Conservation (phyloP, 768 basidiomycete species). For the Mycena haematopus region DNA sequence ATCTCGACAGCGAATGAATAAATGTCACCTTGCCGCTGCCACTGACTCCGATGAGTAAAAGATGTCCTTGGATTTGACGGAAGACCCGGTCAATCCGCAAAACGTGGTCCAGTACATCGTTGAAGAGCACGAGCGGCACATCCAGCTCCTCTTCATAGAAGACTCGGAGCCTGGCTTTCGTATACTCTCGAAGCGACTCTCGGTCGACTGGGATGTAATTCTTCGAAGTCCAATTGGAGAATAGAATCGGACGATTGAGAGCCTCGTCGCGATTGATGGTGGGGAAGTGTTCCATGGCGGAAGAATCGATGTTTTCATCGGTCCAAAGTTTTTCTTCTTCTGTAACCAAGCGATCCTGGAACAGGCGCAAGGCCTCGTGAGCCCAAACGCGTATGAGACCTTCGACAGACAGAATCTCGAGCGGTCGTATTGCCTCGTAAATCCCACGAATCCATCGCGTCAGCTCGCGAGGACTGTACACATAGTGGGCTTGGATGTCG, state of each 20-base stretch:
- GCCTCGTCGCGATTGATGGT: conserved; percentile 90
- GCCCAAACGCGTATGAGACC: conserved; percentile 98
- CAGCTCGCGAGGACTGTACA: conserved; percentile 98
- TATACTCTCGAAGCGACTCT: conserved; percentile 92
- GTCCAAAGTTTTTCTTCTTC: conserved; percentile 96
- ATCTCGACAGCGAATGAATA: conserved; percentile 10
- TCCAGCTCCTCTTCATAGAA: conserved; percentile 99
- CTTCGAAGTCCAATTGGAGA: conserved; percentile 99
- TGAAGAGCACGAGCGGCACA: conserved; percentile 96
- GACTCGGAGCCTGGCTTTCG: conserved; percentile 94
- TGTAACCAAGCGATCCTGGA: conserved; percentile 95
- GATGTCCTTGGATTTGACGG: conserved; percentile 96
- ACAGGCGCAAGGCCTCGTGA: conserved; percentile 94
- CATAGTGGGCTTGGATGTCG: conserved; percentile 97
- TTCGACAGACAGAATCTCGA: conserved; percentile 93
- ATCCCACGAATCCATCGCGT: conserved; percentile 98
- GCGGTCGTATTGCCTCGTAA: conserved; percentile 93
- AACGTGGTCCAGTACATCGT: conserved; percentile 98
- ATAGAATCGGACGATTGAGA: conserved; percentile 87
- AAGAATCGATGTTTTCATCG: conserved; percentile 86
- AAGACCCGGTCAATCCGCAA: conserved; percentile 98
- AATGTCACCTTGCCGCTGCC: conserved; percentile 92
- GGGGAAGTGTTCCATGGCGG: conserved; percentile 91
- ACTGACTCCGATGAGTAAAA: conserved; percentile 96
- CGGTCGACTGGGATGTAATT: conserved; percentile 95